Base-by-base conservation (phyloP, 441 rosid genomes). In the Breynia disticha region DNA sequence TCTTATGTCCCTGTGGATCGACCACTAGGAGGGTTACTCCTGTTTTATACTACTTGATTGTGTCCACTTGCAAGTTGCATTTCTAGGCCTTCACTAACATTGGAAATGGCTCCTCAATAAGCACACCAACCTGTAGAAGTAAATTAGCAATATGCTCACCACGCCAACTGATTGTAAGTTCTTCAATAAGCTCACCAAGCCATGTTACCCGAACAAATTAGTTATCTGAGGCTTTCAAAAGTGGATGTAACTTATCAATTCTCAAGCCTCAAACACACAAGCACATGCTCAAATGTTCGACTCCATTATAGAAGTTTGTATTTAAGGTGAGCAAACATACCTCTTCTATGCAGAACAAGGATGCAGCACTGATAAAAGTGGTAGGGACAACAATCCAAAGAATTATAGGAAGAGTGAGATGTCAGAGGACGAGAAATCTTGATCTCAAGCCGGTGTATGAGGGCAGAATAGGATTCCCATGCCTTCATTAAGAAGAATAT, bases 341-440 rank as follows among this genome's bases (percentile, higher is more conserved):
- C 64, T 90, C 98, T 81, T 90, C 98, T 16, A 85, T 90, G 82
- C 98, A 90, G 76, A 90, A 90, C 50, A 90, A 68, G 42, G 96
- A 90, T 48, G 95, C 96, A 39, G 96, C 96, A 48, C 95, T 90
- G 60, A 90, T 68, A 63, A 90, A 90, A 67, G 98, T 90, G 50
- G 98, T 93, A 45, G 98, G 96, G 55, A 90, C 91, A 42, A 87
- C 95, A 16, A 87, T 85, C 98, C 98, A 90, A 9, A 90, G 90
- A 65, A 85, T 90, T 62, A 90, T 62, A 8, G 98, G 98, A 17
- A 87, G 93, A 56, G 96, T 85, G 16, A 90, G 73, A 78, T 87
- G 96, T 93, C 98, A 90, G 32, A 90, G 88, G 54, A 90, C 95
- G 48, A 90, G 83, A 74, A 87, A 85, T 74, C 98, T 83, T 9